Base-by-base conservation (phyloP, 2,329 filamentous ascomycete genomes). In the Pleoardoris graminearum region DNA sequence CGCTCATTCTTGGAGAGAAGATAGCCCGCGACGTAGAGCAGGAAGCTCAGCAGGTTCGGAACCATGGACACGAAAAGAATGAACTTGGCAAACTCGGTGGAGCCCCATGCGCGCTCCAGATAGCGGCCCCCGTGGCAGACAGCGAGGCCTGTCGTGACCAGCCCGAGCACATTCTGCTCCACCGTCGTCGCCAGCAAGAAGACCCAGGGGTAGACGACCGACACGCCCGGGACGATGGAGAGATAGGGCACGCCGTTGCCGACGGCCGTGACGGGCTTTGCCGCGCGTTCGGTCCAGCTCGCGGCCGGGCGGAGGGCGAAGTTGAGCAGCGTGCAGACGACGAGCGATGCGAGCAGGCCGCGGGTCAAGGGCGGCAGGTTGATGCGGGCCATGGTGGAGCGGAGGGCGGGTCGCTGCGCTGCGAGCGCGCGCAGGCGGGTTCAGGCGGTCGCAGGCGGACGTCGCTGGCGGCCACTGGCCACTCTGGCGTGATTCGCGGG, bases 31-130 rank as follows among this genome's bases (percentile, higher is more conserved):
- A 91, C 80, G 75, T 94, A 88, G 58, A 89, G 78, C 23, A 85
- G 76, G 69, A 94, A 91, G 51, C 85, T 85, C 54, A 91, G 67
- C 16, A 89, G 61, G 74, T 97, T 97, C 29, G 94, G 91, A 50
- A 96, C 80, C 66, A 96, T 74, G 12, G 89, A 81, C 43, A 88
- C 83, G 59, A 96, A 81, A 14, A 89, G 77, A 42, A 97, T 79
- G 72, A 97, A 97, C 75, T 96, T 97, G 67, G 86, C 90, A 72
- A 97, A 90, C 74, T 97, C 93, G 51, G 83, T 84, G 22, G 90
- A 93, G 27, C 91, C 92, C 94, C 93, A 99, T 29, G 94, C 93
- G 67, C 94, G 83, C 81, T 99, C 94, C 19, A 99, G 84, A 74
- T 99, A 99, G 65, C 91, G 86, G 8, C 94, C 94, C 50, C 93